Base-by-base conservation (phyloP, 1,284 basidiomycete species). In the Trichosporon sp. region DNA sequence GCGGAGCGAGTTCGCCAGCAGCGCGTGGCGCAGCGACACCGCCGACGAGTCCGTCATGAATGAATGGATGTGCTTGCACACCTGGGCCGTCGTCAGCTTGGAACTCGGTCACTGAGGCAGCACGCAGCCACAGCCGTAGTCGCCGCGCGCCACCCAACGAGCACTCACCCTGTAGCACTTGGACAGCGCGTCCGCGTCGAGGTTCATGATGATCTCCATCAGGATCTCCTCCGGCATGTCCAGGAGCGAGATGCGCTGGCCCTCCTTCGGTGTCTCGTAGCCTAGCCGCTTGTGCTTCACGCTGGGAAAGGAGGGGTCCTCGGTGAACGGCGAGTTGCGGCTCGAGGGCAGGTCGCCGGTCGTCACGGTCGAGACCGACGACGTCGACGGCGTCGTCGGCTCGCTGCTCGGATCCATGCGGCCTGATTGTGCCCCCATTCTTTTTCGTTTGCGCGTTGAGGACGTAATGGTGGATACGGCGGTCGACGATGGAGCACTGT, bases 1-100 rank as follows among this genome's bases (percentile, higher is more conserved):
- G 69, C 90, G 88, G 6, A 92, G 86, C 78, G 92, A 92, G 0
- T 90, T 87, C 0, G 91, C 90, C 2, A 91, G 85, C 74, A 95
- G 90, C 0, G 91, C 90, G 71, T 89, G 89, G 29, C 89, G 89
- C 87, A 93, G 92, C 23, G 92, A 85, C 12, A 82, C 72, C 1
- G 73, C 70, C 1, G 80, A 71, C 25, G 78, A 79, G 7, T 72
- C 70, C 2, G 72, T 75, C 8, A 80, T 66, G 58, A 81, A 67
- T 2, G 29, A 18, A 32, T 66, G 47, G 25, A 72, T 32, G 1
- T 23, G 31, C 32, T 65, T 65, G 51, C 68, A 72, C 7, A 68
- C 62, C 70, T 71, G 35, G 12, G 44, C 3, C 25, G 15, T 29
- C 9, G 53, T 60, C 56, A 60, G 56, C 56, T 29, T 9, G n/a